Conservation (phyloP, 139 green algal species). For the Trebouxia sp. region DNA sequence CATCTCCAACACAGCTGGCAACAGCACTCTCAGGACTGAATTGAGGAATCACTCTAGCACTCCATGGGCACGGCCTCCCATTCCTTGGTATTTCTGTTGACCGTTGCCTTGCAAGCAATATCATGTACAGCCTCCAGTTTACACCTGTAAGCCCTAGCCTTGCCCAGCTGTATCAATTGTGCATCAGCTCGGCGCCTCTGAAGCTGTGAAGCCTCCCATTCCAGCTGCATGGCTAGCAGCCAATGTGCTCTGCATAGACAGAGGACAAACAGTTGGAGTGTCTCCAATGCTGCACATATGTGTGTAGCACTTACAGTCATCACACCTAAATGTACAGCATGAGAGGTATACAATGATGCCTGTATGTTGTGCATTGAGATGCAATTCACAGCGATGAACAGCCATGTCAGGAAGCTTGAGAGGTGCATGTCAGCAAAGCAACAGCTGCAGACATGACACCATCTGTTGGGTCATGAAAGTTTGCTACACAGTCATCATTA, state of each 20-base stretch:
- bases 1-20: neutral
- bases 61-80: neutral
- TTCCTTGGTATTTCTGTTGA: neutral
- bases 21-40: too few relatives aligned
- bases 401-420: too few relatives aligned
- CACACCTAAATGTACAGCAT: too few relatives aligned
- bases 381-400: too few relatives aligned
- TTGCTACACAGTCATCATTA: too few relatives aligned
- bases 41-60: too few relatives aligned
- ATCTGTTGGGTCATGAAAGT: too few relatives aligned
- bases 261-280: too few relatives aligned
- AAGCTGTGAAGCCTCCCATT: neutral
- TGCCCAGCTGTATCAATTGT: neutral
- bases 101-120: neutral
- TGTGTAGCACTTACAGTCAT: neutral
- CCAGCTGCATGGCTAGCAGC: conserved; percentile 17
- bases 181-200: too few relatives aligned
- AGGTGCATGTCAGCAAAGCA: too few relatives aligned
- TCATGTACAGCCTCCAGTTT: neutral
- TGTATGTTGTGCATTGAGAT: too few relatives aligned
- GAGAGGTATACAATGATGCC: neutral
- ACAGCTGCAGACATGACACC: too few relatives aligned
- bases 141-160: neutral
- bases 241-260: conserved; percentile 1
- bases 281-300: neutral